A percentile compares a stretch with the other conserved stretches of the same genome.
These are phyloP conservation scores for Globisporangium solare DNA, from an alignment of 352 stramenopile genomes.

Conservation along the genomic window DNA sequence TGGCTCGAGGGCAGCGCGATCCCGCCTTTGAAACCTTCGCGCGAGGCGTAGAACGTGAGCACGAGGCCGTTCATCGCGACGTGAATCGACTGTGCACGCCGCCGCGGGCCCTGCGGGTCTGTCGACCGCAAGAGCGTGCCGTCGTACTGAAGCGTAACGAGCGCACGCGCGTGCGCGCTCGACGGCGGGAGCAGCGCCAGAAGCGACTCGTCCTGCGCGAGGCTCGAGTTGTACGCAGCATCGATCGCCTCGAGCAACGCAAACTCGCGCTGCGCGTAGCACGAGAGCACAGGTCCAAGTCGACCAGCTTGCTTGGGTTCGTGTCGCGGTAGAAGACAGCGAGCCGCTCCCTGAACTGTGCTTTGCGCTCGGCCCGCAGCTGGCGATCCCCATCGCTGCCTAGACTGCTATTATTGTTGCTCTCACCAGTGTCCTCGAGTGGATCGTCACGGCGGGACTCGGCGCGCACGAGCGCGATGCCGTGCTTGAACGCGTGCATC, in stretches of 20 bases:
- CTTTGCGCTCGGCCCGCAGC: background rate
- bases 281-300: conserved; percentile 46
- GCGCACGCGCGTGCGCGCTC: conserved; percentile 21
- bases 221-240: conserved; percentile 25
- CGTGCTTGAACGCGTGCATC: conserved; percentile 55
- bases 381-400: conserved; percentile 11
- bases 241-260: conserved; percentile 49
- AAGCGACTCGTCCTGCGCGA: conserved; percentile 28
- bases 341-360: conserved; percentile 34
- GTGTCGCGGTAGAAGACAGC: conserved; percentile 50
- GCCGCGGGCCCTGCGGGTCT: conserved; percentile 26
- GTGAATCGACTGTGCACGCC: conserved; percentile 34
- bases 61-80: conserved; percentile 38
- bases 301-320: conserved; percentile 43
- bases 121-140: conserved; percentile 27
- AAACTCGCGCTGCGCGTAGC: conserved; percentile 39
- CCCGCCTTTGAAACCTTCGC: conserved; percentile 53
- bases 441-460: background rate
- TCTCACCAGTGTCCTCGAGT: conserved; percentile 2
- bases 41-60: conserved; percentile 47
- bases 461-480: conserved; percentile 28
- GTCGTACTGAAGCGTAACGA: conserved; percentile 37
- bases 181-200: conserved; percentile 28
- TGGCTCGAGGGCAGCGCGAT: conserved; percentile 8
- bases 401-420: background rate